Evolutionary conservation across 2,329 filamentous ascomycete species (phyloP).

Genomic region (Aureobasidium zeae): DNA sequence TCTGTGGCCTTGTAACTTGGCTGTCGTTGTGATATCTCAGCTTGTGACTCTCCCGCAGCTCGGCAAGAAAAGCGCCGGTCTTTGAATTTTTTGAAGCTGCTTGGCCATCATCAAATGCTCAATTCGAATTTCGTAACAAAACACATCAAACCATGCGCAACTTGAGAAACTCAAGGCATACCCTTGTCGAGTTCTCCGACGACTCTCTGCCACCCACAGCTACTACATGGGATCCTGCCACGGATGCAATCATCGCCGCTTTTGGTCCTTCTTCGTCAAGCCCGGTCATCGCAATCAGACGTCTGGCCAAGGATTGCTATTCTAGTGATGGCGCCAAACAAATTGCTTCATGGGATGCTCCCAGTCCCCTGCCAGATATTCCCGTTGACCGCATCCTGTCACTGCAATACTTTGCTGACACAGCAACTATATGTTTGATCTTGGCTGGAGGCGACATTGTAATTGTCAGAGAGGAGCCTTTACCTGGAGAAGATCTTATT

Average conservation of each 20-base stretch:
- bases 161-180: slow-evolving; percentile 66
- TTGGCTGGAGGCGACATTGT: slow-evolving; percentile 87
- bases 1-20: background rate
- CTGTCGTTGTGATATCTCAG: slow-evolving; percentile 7
- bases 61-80: slow-evolving; percentile 15
- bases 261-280: slow-evolving; percentile 68
- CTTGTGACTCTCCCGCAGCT: slow-evolving; percentile 12
- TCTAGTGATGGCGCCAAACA: slow-evolving; percentile 35
- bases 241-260: slow-evolving; percentile 69
- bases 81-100: slow-evolving; percentile 18
- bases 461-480: slow-evolving; percentile 64
- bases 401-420: slow-evolving; percentile 80
- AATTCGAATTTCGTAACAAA: slow-evolving; percentile 18
- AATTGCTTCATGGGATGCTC: slow-evolving; percentile 84
- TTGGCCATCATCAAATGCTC: slow-evolving; percentile 16
- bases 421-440: slow-evolving; percentile 66
- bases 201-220: slow-evolving; percentile 57
- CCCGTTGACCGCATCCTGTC: slow-evolving; percentile 64
- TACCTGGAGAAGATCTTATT: slow-evolving; percentile 63
- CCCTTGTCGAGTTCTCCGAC: slow-evolving; percentile 50
- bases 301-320: slow-evolving; percentile 36
- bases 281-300: slow-evolving; percentile 63
- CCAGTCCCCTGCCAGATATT: slow-evolving; percentile 62
- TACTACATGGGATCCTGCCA: slow-evolving; percentile 74
- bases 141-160: slow-evolving; percentile 62